Base-by-base conservation (phyloP, 1,284 basidiomycete genomes). In the Mycosarcoma maydis region DNA sequence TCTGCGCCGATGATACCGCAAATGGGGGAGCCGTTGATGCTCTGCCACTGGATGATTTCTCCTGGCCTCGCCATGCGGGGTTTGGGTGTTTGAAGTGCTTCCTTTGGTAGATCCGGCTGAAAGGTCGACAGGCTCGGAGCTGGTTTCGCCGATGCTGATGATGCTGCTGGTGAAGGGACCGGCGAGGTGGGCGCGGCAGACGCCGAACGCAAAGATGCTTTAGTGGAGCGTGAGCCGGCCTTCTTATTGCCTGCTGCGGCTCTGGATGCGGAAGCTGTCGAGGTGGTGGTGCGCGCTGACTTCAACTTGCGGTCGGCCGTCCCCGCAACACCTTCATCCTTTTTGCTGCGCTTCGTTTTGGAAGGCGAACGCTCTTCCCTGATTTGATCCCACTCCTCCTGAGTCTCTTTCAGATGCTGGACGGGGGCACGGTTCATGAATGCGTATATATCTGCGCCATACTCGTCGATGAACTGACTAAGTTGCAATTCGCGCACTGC, bases 1-100 rank as follows among this genome's bases (percentile, higher is more conserved):
- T 75, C 67, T 29, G 50, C 50, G 16, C 62, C 70, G n/a, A 75
- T 57, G 37, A 75, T 50, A n/a, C 73, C 70, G 22, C 50, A 67
- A 30, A 75, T 75, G 34, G 73, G 73, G 4, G 60, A 66, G 11
- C 73, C 73, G 34, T 73, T 75, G 50, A 71, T 54, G 45, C 69
- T 72, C n/a, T 37, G 43, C 48, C 55, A 70, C 27, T 70, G 61
- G 32, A 75, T 55, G 34, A 55, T 26, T 39, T 75, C 73, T 16
- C 73, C 73, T n/a, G 61, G 52, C 29, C 48, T 53, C 17, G 73
- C 70, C 46, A 68, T 46, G 33, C 73, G 57, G 0, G 66, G 58
- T 49, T 56, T 60, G 17, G 58, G 53, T 2, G 69, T 58, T 33
- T 61, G 53, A 1, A 50, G 50, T 14, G 53, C 58, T 46, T 57